Evolutionary conservation across 176 grass and related monocot species (phyloP).

Genomic region (Phragmites australis): DNA sequence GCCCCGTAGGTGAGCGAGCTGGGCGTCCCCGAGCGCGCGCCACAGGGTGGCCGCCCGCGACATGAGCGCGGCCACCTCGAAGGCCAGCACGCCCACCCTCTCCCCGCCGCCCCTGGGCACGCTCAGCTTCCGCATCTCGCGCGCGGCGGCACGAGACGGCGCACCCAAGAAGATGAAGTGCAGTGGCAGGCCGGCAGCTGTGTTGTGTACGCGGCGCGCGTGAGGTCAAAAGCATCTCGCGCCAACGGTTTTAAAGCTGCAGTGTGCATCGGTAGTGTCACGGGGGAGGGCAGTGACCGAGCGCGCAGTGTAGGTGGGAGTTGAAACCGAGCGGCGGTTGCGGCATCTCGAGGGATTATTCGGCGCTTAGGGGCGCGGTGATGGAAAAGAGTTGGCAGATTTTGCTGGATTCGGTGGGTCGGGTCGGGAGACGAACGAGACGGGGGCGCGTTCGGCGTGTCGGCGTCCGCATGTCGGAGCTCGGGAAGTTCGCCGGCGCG

Average conservation of each 20-base stretch:
- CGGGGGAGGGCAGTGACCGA: not conserved
- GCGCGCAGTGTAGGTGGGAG: slow-evolving; percentile 24
- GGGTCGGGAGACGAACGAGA: not conserved
- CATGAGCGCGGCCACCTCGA: slow-evolving; percentile 74
- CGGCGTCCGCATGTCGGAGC: not conserved
- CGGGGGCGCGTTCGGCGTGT: not conserved
- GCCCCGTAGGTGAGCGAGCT: slow-evolving; percentile 34
- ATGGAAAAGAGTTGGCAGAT: not conserved
- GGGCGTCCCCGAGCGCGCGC: slow-evolving; percentile 53
- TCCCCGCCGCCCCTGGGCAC: slow-evolving; percentile 30
- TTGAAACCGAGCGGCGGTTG: slow-evolving; percentile 24
- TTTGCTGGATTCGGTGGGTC: not conserved
- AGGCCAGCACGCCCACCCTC: slow-evolving; percentile 49
- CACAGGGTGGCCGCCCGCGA: slow-evolving; percentile 57
- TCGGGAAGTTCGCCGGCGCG: slow-evolving; percentile 52
- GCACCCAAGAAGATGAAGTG: too few species aligned
- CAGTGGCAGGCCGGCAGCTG: not conserved
- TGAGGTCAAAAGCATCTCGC: slow-evolving; percentile 31
- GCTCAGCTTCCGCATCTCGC: slow-evolving; percentile 50
- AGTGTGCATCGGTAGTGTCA: slow-evolving; percentile 39
- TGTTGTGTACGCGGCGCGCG: slow-evolving; percentile 15
- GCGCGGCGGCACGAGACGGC: not conserved
- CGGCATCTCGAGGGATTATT: slow-evolving; percentile 36
- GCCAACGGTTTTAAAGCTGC: slow-evolving; percentile 27
- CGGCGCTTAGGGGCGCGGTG: not conserved